Percentiles rank a stretch among this genome's conserved stretches.
phyloP scores from a whole-genome alignment of 768 basidiomycete genomes.

The Trametes elegans region DNA sequence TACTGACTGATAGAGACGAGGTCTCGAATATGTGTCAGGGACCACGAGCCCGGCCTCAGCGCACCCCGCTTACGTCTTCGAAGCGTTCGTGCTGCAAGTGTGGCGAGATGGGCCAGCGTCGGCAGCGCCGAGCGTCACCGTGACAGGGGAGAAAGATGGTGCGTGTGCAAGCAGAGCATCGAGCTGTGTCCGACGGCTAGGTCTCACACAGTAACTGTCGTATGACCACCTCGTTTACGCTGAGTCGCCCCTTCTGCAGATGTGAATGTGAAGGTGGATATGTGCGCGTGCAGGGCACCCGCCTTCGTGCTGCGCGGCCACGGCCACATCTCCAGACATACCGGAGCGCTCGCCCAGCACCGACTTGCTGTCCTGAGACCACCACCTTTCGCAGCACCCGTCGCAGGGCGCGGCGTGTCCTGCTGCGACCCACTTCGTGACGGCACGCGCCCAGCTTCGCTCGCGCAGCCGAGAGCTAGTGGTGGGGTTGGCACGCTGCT shows the following conservation, averaged over 20 bases:
- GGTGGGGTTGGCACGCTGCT: neutral
- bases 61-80: conserved; percentile 4
- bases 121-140: neutral
- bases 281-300: neutral
- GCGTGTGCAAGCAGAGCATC: neutral
- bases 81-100: neutral
- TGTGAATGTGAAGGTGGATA: neutral
- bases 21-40: neutral
- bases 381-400: too few relatives aligned
- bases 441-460: neutral
- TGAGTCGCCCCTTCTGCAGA: neutral
- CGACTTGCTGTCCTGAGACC: too few relatives aligned
- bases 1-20: neutral
- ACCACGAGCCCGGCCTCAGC: neutral
- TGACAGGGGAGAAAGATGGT: neutral
- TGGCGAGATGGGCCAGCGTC: neutral
- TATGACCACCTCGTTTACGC: neutral
- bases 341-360: neutral
- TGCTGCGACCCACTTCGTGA: neutral
- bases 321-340: too few relatives aligned
- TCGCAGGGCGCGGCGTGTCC: neutral
- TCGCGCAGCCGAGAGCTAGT: neutral
- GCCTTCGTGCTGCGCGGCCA: neutral
- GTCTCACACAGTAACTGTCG: neutral
- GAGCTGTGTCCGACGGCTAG: too few relatives aligned